Evolutionary conservation across 257 asterid genomes (phyloP).

Genomic region (Jasminum sambac): DNA sequence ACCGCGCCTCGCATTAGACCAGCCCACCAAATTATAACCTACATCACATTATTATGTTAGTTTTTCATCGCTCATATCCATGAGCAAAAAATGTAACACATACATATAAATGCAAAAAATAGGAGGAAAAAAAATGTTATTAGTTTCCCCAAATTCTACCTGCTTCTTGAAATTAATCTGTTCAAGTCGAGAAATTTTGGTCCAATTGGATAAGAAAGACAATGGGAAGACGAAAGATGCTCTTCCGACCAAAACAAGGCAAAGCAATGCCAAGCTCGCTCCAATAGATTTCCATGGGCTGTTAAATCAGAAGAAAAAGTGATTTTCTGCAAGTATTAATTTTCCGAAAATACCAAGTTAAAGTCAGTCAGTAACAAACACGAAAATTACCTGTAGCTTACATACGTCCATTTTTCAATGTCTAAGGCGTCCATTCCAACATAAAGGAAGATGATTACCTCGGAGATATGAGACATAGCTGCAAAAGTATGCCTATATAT

Average conservation of each 20-base stretch:
- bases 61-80: no score
- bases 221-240: slow-evolving; percentile 67
- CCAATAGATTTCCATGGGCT: slow-evolving; percentile 69
- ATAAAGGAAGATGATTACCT: slow-evolving; percentile 70
- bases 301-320: no score
- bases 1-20: slow-evolving; percentile 90
- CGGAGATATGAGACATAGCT: slow-evolving; percentile 66
- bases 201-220: slow-evolving; percentile 48
- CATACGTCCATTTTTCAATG: slow-evolving; percentile 69
- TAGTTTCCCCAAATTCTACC: neutral
- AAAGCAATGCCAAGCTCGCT: slow-evolving; percentile 54
- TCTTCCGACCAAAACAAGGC: slow-evolving; percentile 67
- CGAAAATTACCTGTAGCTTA: slow-evolving; percentile 40
- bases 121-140: no score
- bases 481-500: slow-evolving; percentile 69
- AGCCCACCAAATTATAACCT: slow-evolving; percentile 77
- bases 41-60: no score
- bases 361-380: neutral
- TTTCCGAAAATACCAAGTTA: neutral
- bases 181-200: slow-evolving; percentile 34
- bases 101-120: no score
- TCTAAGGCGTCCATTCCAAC: slow-evolving; percentile 95
- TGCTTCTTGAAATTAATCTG: slow-evolving; percentile 55
- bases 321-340: no score
- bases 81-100: no score